These are phyloP conservation scores for Malbranchea cinnamomea DNA, from an alignment of 2,329 filamentous ascomycete species.

Conservation along the genomic window DNA sequence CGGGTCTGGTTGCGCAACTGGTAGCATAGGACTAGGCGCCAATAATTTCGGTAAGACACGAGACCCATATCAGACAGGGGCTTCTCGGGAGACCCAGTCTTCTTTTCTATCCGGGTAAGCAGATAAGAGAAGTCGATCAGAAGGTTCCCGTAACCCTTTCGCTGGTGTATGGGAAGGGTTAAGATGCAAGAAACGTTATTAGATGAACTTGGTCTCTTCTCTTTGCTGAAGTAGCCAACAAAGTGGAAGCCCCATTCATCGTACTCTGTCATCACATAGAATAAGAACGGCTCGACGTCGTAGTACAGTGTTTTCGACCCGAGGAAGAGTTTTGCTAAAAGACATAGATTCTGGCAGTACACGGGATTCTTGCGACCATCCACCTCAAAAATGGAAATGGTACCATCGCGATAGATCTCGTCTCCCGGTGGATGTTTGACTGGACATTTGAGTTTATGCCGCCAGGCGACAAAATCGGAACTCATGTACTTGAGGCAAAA, in stretches of 20 bases:
- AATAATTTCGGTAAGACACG: slow-evolving; percentile 95
- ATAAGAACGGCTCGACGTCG: slow-evolving; percentile 96
- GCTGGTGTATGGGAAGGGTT: slow-evolving; percentile 88
- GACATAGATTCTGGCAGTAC: slow-evolving; percentile 90
- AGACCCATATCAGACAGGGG: slow-evolving; percentile 95
- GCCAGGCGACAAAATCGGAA: slow-evolving; percentile 94
- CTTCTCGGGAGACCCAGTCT: slow-evolving; percentile 93
- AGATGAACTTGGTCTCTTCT: slow-evolving; percentile 83
- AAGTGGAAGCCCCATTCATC: slow-evolving; percentile 85
- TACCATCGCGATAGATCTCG: slow-evolving; percentile 91
- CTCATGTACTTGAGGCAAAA: slow-evolving; percentile 99
- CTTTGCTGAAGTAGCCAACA: slow-evolving; percentile 99
- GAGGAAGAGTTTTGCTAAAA: slow-evolving; percentile 89
- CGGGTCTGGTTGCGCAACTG: slow-evolving; percentile 55
- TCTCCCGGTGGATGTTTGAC: slow-evolving; percentile 95
- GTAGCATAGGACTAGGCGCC: slow-evolving; percentile 76
- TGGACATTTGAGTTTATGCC: slow-evolving; percentile 92
- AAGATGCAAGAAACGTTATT: slow-evolving; percentile 98
- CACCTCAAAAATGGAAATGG: slow-evolving; percentile 93
- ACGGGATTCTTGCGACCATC: slow-evolving; percentile 87
- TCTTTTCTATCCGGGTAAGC: slow-evolving; percentile 78
- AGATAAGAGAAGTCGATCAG: slow-evolving; percentile 98
- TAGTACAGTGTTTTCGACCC: slow-evolving; percentile 98
- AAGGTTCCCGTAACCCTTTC: slow-evolving; percentile 91
- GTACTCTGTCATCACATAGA: slow-evolving; percentile 91